Conservation (phyloP, 176 grass and related monocot genomes). For the Musa schizocarpa region DNA sequence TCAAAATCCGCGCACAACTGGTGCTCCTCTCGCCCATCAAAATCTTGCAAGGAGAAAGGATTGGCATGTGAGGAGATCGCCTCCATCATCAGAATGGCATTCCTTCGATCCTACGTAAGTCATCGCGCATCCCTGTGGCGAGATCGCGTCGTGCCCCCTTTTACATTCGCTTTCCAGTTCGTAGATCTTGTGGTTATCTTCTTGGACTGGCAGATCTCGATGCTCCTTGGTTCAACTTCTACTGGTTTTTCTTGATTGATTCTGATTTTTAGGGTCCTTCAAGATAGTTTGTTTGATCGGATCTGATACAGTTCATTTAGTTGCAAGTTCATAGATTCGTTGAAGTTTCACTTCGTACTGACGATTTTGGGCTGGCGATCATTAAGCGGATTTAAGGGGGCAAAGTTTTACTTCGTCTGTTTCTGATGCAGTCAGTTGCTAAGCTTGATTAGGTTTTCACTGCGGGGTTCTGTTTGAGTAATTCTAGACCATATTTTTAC, state of each 20-base stretch:
- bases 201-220: background rate
- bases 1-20: background rate
- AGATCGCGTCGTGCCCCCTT: background rate
- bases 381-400: background rate
- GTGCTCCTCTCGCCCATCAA: background rate
- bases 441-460: background rate
- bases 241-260: background rate
- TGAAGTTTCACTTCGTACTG: too few species aligned
- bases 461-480: background rate
- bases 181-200: background rate
- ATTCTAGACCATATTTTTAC: too few species aligned
- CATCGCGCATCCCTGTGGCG: background rate
- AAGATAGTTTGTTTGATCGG: background rate
- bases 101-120: constrained; percentile 3
- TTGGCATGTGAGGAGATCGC: background rate
- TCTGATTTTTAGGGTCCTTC: background rate
- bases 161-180: background rate
- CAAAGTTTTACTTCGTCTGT: background rate
- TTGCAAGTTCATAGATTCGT: too few species aligned
- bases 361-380: background rate
- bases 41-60: background rate
- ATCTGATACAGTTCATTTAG: background rate
- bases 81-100: background rate
- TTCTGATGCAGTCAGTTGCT: too few species aligned
- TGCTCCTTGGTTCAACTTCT: background rate